These are phyloP conservation scores for Pseudogymnoascus sp. DNA, from an alignment of 2,329 filamentous ascomycete genomes.

Conservation along the genomic window DNA sequence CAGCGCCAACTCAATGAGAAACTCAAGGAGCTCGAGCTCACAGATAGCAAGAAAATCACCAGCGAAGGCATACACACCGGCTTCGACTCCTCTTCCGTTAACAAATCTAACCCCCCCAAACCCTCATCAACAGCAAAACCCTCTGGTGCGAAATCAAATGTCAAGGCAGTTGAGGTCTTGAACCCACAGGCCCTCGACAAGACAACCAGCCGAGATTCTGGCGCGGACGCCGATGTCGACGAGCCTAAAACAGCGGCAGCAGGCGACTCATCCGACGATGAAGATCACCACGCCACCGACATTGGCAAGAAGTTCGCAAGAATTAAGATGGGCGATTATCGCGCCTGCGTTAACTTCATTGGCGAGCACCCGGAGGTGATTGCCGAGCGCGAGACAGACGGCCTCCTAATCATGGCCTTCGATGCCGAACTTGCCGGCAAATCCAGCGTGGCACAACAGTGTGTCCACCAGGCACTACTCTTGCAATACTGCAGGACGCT, in stretches of 20 bases:
- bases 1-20: constrained; percentile 69
- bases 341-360: constrained; percentile 67
- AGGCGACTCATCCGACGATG: constrained; percentile 57
- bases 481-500: constrained; percentile 92
- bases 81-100: constrained; percentile 79
- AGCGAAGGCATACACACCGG: constrained; percentile 83
- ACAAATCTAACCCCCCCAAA: constrained; percentile 43
- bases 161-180: constrained; percentile 60
- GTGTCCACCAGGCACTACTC: constrained; percentile 85
- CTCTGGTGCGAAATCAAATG: constrained; percentile 39
- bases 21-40: constrained; percentile 73
- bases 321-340: constrained; percentile 70
- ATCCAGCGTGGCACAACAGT: constrained; percentile 71
- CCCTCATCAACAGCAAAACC: constrained; percentile 21
- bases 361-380: constrained; percentile 71
- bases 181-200: constrained; percentile 51
- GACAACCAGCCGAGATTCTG: constrained; percentile 40
- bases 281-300: constrained; percentile 66
- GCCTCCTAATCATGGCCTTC: constrained; percentile 84
- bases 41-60: constrained; percentile 84
- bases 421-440: constrained; percentile 73
- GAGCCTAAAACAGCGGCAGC: constrained; percentile 39
- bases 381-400: constrained; percentile 80
- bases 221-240: constrained; percentile 55
- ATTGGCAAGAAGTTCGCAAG: constrained; percentile 74